phyloP scores from a whole-genome alignment of 139 green algal species.

The Axilococcus clingmanii region DNA sequence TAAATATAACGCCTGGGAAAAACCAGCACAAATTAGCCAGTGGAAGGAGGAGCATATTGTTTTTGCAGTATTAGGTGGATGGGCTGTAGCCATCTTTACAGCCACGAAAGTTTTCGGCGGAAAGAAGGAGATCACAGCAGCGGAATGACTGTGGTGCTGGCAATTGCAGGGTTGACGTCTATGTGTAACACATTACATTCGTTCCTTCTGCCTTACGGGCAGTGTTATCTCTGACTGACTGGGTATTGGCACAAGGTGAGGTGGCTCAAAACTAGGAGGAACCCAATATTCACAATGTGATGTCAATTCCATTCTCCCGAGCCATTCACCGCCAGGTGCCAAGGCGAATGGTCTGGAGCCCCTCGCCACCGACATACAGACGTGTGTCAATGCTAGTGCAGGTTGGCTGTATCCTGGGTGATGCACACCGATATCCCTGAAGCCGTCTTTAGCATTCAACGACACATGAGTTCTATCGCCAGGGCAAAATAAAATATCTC shows the following conservation, averaged over 20 bases:
- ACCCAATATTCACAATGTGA: constrained; percentile 30
- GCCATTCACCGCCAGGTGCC: constrained; percentile 24
- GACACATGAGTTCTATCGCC: constrained; percentile 16
- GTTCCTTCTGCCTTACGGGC: no score
- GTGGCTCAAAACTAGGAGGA: no score
- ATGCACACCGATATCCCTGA: constrained; percentile 12
- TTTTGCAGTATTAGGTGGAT: constrained; percentile 29
- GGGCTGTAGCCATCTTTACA: constrained; percentile 35
- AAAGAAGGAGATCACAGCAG: constrained; percentile 32
- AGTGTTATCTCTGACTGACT: no score
- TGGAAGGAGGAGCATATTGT: constrained; percentile 47
- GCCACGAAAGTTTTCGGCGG: constrained; percentile 40
- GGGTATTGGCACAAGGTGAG: no score
- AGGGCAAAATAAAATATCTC: constrained; percentile 23
- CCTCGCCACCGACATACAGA: constrained; percentile 12
- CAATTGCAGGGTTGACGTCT: no score
- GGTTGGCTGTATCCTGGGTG: constrained; percentile 1
- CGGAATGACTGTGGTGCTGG: no score
- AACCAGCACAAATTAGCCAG: constrained; percentile 20
- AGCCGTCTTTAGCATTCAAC: constrained; percentile 12
- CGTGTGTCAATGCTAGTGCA: constrained; percentile 8
- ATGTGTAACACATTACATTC: background rate
- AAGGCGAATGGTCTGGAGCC: constrained; percentile 17
- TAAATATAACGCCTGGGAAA: constrained; percentile 38
- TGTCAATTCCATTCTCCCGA: constrained; percentile 23